Base-by-base conservation (phyloP, 371 early-diverging fungal genomes). In the Apophysomyces trapeziformis region DNA sequence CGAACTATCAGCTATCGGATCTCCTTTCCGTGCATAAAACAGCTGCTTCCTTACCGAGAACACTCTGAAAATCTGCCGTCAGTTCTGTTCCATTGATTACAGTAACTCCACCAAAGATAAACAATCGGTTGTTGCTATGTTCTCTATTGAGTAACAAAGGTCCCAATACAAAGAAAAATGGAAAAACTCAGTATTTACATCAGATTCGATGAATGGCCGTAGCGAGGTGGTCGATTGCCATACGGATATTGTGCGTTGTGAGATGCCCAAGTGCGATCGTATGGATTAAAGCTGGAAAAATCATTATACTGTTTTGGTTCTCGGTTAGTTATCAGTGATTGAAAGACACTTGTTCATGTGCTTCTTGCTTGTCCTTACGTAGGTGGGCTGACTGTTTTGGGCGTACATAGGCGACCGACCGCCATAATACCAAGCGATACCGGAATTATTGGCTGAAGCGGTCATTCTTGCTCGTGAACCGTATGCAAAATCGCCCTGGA, bases 71-170 rank as follows among this genome's bases (percentile, higher is more conserved):
- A 39, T 76, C 82, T 16, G 76, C 74, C 3, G 63, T 43, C 69
- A 65, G 71, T 11, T 50, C 47, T 8, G 66, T 39, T 46, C 64
- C 70, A 13, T 57, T 26, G 26, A 62, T 58, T 11, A 68, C 70
- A 12, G 69, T 68, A 16, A 69, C 50, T 16, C 82, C 82, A 46
- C 82, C 82, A 46, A 82, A 58, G 36, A 77, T 76, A 62, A 82
- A 79, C 9, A 82, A 37, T 56, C 75, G 77, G 26, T 71, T 67
- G 35, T 72, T 71, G 11, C 77, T 78, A 41, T 0, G 50, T 38
- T 38, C 6, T 56, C 8, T 21, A 41, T 35, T 41, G 41, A 41
- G 41, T 41, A 12, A 18, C 38, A 38, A 60, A 21, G 12, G 44
- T 12, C 18, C 57, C 16, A 43, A 38, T 54, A 47, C 7, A 60